Evolutionary conservation across 2,329 filamentous ascomycete species (phyloP), one percentile per base, ranked within the genome.

Genomic region (Gnomoniopsis sp.): DNA sequence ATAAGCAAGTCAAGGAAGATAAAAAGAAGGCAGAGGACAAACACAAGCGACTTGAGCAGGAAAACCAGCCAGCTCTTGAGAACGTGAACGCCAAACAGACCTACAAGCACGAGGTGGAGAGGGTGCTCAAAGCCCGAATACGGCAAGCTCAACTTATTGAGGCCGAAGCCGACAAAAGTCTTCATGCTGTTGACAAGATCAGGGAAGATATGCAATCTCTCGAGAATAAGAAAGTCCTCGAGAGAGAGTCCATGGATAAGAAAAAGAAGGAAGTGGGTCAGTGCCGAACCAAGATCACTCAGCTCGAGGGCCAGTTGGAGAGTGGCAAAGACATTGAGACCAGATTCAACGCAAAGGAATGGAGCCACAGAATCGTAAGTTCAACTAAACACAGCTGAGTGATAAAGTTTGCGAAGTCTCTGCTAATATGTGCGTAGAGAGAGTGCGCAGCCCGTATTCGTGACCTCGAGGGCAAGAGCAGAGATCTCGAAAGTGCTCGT

Each of bases 1-100:
- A 80, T 47, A 68, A 70, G 0, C 76, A 80, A 10, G 76, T 85
- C 7, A 95, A 85, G 66, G 68, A 75, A 2, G 76, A 75, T 15
- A 83, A 78, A 64, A 80, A 80, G 55, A 72, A 73, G 0, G 85
- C 88, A 0, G 75, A 81, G 57, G 71, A 71, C 23, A 84, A 88
- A 44, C 73, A 91, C 6, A 75, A 77, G 44, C 74, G 79, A 7
- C 77, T 96, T 3, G 77, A 90, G 67, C 69, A 77, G 2, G 77
- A 78, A 26, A 77, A 74, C 19, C 86, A 84, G 8, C 95, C 95
- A 6, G 84, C 87, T 0, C 71, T 96, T 49, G 74, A 82, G 65
- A 87, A 87, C 1, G 83, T 92, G 48, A 85, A 87, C 57, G 74
- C 76, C 3, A 96, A 96, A 70, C 75, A 90, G 63, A 73, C 75